Evolutionary conservation across 1,284 basidiomycete genomes (phyloP).

Genomic region (Thelephora terrestris): DNA sequence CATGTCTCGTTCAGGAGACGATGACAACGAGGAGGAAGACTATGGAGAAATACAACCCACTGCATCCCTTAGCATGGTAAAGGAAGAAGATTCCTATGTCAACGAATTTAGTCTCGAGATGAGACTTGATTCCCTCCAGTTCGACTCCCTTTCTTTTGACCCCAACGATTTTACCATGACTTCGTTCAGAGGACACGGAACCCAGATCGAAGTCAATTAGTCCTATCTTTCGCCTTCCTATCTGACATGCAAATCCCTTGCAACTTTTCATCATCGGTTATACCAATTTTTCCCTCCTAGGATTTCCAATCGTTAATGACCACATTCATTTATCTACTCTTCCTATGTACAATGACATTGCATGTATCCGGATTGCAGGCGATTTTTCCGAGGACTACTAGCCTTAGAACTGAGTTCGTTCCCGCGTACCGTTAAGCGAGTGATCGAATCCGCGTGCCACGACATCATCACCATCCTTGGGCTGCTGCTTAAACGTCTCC

Average conservation of each 20-base stretch:
- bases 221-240: neutral
- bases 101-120: slow-evolving; percentile 44
- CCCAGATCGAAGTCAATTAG: neutral
- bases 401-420: neutral
- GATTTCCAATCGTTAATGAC: no score
- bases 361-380: no score
- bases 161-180: slow-evolving; percentile 34
- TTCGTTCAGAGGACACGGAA: neutral
- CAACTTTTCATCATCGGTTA: neutral
- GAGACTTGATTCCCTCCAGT: slow-evolving; percentile 58
- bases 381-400: no score
- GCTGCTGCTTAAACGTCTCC: neutral
- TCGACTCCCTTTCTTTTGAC: slow-evolving; percentile 57
- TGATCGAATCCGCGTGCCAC: neutral
- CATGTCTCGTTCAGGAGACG: neutral
- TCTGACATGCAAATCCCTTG: neutral
- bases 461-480: neutral
- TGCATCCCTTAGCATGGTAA: neutral
- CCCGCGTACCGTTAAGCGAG: no score
- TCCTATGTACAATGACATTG: no score
- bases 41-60: neutral
- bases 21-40: neutral
- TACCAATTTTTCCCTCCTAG: neutral
- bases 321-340: no score
- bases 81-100: slow-evolving; percentile 3